Conservation (phyloP, 805 yeast genomes). For the Phaffomyces thermotolerans region DNA sequence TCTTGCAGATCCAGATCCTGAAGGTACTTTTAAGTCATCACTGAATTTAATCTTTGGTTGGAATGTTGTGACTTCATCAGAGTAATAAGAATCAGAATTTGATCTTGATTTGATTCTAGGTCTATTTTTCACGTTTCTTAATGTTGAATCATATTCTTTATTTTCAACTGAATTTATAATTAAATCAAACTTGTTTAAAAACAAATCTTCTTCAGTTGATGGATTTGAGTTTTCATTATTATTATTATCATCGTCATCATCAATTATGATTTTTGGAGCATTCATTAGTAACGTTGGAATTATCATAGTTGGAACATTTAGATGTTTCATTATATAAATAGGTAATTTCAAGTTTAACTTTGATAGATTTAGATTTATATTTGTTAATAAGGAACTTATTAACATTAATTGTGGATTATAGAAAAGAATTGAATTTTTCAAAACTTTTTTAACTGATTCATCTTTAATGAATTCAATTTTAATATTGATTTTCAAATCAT, state of each 20-base stretch:
- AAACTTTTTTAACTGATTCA: constrained; percentile 6
- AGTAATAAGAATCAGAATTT: constrained; percentile 1
- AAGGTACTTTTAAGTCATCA: constrained; percentile 14
- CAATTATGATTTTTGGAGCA: background rate
- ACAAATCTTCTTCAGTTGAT: background rate
- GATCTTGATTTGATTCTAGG: constrained; percentile 1
- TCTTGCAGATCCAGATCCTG: constrained; percentile 10
- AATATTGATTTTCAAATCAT: constrained; percentile 15
- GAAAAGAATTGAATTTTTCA: constrained; percentile 13
- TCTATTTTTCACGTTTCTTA: background rate
- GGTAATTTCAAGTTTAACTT: constrained; percentile 13
- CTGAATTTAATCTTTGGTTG: constrained; percentile 17
- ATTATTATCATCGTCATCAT: background rate
- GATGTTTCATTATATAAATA: constrained; percentile 12
- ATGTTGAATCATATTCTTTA: constrained; percentile 1
- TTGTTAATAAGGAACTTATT: constrained; percentile 13
- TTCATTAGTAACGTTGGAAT: constrained; percentile 13
- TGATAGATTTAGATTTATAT: constrained; percentile 3
- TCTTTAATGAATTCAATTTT: constrained; percentile 22
- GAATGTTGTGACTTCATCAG: background rate
- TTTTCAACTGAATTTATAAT: background rate
- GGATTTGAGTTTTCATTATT: background rate
- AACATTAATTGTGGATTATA: constrained; percentile 19
- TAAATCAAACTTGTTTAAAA: background rate
- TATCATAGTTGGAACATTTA: constrained; percentile 16